Base-by-base conservation (phyloP, 2,329 filamentous ascomycete species). In the Coniochaeta sp. region DNA sequence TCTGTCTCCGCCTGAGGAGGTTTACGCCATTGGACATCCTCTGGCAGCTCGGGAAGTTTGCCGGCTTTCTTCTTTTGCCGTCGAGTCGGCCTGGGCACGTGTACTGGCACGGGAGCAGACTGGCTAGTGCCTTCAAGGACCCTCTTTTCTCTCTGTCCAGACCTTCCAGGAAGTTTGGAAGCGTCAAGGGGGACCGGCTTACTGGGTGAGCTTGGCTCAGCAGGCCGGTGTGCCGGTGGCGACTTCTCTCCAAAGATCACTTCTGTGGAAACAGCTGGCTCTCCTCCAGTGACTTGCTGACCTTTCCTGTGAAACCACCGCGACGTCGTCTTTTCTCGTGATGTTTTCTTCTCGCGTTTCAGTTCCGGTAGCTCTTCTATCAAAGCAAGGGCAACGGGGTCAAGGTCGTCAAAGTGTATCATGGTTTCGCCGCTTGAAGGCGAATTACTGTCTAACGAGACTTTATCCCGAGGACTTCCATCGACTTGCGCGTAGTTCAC, bases 391-490 rank as follows among this genome's bases (percentile, higher is more conserved):
- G 58, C 47, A 14, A 59, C 16, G 11, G 61, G 43, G 31, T 58
- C 58, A 24, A 50, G 34, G 31, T 60, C 43, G 11, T 58, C 54
- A 14, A 59, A 58, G 12, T 59, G 61, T 34, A 65, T 63, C 11
- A 36, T 19, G 4, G 54, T 57, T 26, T 34, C 54, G 24, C 31
- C 9, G 54, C 54, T 57, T 34, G 54, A 24, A 38, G 54, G 54
- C 28, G 54, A 57, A 22, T n/a, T 34, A 12, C 6, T 34, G 1
- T 26, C 7, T 17, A 31, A 19, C 9, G 28, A n/a, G 28, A 14
- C 54, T 57, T 14, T 57, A n/a, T 17, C 47, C 24, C 47, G 8
- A 17, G 47, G 47, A n/a, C 47, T 52, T 4, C 54, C 54, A 26
- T 57, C 54, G 12, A 57, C 7, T 22, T 34, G 54, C n/a, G 52